Evolutionary conservation across 345 rosid genomes (phyloP), one percentile per base, ranked within the genome.

Genomic region (Excoecaria cochinchinensis): DNA sequence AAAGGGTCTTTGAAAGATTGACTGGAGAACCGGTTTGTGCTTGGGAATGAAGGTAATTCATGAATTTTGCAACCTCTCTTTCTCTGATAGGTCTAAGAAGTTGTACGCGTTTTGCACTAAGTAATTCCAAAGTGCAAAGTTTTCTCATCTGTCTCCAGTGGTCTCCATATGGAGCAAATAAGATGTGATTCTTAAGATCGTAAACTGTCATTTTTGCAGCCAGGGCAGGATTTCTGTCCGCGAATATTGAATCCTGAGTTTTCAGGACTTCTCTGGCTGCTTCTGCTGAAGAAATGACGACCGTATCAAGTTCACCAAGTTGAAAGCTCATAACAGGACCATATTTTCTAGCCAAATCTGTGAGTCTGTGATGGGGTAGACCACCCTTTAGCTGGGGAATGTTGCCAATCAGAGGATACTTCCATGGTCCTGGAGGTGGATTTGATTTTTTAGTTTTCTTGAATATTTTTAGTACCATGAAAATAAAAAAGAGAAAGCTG

Each of bases 1-100:
- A 66, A 6, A 82, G 8, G 17, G 48, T n/a, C 40, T 73, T 36
- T 1, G 77, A 71, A 1, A 84, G 71, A 46, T 81, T 81, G 22
- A 84, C 57, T 0, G 82, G 69, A 5, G 75, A 59, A 15, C 79
- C 83, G 2, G 31, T 31, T 31, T 31, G 31, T 3, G 19, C 74
- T 4, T 51, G 22, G 6, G 74, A 69, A 76, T 3, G 6, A 11
- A 76, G 53, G 3, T 0, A 13, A 0, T 4, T 39, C 6, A 69
- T 14, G 1, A 76, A 61, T 60, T 22, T 60, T 9, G 74, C 38
- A 4, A 69, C 60, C 39, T 69, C 79, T 25, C 67, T 72, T 25
- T 75, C 71, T n/a, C 69, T 69, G 25, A 59, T 14, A 0, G 63
- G 24, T 21, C 9, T 59, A 12, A 59, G 24, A 1, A 38, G 24